A percentile compares a stretch with the other conserved stretches of the same genome.
Conservation (phyloP, 140 eudicot species). For the Stevia rebaudiana region DNA sequence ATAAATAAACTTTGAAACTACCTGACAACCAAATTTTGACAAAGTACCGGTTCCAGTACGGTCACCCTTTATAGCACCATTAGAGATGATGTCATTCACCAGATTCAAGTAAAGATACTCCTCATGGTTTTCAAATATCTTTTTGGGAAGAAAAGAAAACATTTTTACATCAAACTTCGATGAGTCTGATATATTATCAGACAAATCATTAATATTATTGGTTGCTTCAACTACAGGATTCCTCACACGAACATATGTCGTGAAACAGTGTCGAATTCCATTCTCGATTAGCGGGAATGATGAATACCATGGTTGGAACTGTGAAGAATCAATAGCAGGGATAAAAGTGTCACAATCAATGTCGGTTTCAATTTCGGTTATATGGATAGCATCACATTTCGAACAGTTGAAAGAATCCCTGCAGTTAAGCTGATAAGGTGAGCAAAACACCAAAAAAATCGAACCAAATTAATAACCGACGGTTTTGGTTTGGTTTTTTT, state of each 20-base stretch:
- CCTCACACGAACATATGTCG: conserved; percentile 76
- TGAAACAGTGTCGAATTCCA: conserved; percentile 50
- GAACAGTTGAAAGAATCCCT: conserved; percentile 83
- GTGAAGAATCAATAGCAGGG: conserved; percentile 61
- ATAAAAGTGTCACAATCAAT: conserved; percentile 87
- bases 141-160: conserved; percentile 67
- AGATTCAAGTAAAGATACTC: conserved; percentile 69
- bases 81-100: conserved; percentile 66
- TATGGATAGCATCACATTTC: conserved; percentile 87
- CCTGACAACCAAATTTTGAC: conserved; percentile 96
- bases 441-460: too few species aligned
- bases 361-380: conserved; percentile 69
- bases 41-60: conserved; percentile 87
- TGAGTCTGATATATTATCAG: conserved; percentile 30
- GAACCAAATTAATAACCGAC: too few species aligned
- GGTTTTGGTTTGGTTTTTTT: too few species aligned
- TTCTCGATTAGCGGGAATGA: conserved; percentile 65
- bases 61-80: conserved; percentile 73
- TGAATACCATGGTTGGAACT: conserved; percentile 90
- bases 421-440: conserved; percentile 26
- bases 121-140: conserved; percentile 73
- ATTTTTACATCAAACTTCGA: conserved; percentile 40
- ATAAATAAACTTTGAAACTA: conserved; percentile 22
- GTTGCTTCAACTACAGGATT: conserved; percentile 26
- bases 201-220: conserved; percentile 20